These are phyloP conservation scores for Sugiyamaella paludigena DNA, from an alignment of 1,139 yeast genomes.

Conservation along the genomic window DNA sequence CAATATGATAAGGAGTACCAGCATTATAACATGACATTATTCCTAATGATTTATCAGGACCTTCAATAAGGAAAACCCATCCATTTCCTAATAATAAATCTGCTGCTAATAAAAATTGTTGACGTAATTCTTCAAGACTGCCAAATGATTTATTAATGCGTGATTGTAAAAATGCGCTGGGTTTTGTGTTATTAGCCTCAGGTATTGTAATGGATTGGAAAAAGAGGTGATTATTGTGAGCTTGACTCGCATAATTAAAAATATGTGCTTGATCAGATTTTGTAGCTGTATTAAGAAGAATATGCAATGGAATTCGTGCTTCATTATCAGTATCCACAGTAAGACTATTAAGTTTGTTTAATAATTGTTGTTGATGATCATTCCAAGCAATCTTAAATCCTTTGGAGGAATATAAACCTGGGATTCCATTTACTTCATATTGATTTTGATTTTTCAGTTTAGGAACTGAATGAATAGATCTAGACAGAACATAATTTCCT, in stretches of 20 bases:
- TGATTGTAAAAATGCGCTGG: constrained; percentile 32
- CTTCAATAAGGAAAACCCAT: constrained; percentile 85
- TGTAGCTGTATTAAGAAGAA: constrained; percentile 69
- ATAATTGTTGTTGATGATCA: constrained; percentile 75
- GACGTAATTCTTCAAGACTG: constrained; percentile 53
- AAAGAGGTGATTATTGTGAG: constrained; percentile 88
- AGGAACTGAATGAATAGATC: constrained; percentile 66
- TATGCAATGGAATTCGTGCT: constrained; percentile 72
- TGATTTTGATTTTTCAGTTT: constrained; percentile 45
- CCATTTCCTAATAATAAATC: constrained; percentile 67
- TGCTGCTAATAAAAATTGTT: constrained; percentile 54
- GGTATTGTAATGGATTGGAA: constrained; percentile 59
- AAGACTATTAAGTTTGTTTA: constrained; percentile 65
- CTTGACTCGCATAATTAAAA: constrained; percentile 87
- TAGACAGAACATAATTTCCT: constrained; percentile 9
- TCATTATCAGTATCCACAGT: constrained; percentile 73
- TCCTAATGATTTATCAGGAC: constrained; percentile 60
- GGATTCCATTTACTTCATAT: constrained; percentile 54
- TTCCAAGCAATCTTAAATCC: constrained; percentile 83
- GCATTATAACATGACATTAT: constrained; percentile 69
- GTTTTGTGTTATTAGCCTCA: constrained; percentile 32
- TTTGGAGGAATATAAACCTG: constrained; percentile 64
- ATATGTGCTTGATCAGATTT: constrained; percentile 66
- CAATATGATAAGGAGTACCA: constrained; percentile 85
- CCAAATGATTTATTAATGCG: constrained; percentile 43